These are phyloP conservation scores for Dinochytrium kinnereticum DNA, from an alignment of 371 early-diverging fungal species.

Conservation along the genomic window DNA sequence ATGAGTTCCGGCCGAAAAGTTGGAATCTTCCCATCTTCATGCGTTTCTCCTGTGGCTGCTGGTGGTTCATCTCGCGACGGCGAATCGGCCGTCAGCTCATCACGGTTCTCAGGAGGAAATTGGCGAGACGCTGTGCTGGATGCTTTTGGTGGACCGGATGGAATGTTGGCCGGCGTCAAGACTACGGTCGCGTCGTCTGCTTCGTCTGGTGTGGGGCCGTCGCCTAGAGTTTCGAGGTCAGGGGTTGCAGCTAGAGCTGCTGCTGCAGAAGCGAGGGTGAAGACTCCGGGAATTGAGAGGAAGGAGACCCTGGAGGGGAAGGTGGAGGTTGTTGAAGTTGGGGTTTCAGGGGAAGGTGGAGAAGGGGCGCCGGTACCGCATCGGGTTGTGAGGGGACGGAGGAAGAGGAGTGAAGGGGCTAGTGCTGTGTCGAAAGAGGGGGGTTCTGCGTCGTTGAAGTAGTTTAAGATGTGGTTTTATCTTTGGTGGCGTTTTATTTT, in stretches of 20 bases:
- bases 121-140: conserved; percentile 6
- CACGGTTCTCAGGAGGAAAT: neutral
- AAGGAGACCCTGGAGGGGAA: no score
- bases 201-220: neutral
- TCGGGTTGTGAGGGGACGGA: neutral
- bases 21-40: neutral
- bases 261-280: no score
- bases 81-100: neutral
- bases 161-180: conserved; percentile 15
- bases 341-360: no score
- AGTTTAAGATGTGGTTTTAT: no score
- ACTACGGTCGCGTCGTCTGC: neutral
- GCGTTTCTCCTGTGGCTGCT: neutral
- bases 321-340: no score
- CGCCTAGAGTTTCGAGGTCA: no score
- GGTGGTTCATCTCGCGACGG: no score
- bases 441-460: neutral
- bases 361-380: no score
- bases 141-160: neutral
- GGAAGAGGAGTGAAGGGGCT: neutral
- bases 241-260: no score
- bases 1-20: neutral
- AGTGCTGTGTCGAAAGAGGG: neutral
- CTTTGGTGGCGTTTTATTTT: no score
- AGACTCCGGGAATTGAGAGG: no score